Conservation (phyloP, 805 yeast species). For the Priceomyces melissophilus region DNA sequence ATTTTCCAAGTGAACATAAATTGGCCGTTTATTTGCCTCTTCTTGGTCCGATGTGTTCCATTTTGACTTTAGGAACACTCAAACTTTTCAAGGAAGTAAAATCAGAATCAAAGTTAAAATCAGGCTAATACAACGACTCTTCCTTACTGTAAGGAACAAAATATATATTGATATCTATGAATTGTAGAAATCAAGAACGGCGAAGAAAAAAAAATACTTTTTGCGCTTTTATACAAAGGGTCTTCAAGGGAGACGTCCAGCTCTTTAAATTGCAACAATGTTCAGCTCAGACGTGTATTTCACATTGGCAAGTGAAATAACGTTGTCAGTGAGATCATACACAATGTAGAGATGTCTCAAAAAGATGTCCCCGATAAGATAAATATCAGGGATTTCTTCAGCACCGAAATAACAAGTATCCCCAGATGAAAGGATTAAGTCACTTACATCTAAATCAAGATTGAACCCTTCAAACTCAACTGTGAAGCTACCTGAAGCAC, state of each 20-base stretch:
- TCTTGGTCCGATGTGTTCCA: constrained; percentile 79
- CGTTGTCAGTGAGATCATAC: constrained; percentile 22
- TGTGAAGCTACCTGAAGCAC: constrained; percentile 9
- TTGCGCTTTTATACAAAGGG: too few relatives aligned
- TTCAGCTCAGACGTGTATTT: constrained; percentile 12
- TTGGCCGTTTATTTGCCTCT: constrained; percentile 91
- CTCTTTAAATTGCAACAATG: constrained; percentile 10
- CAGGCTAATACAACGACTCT: background rate
- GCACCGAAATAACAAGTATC: constrained; percentile 17
- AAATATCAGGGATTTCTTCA: constrained; percentile 7
- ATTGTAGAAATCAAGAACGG: too few relatives aligned
- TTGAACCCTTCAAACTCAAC: constrained; percentile 6
- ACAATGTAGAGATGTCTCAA: constrained; percentile 24
- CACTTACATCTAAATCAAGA: constrained; percentile 46
- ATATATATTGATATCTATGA: background rate
- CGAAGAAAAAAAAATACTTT: too few relatives aligned
- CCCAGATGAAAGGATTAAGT: constrained; percentile 19
- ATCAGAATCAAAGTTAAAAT: constrained; percentile 10
- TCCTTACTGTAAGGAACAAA: background rate
- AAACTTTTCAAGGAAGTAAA: constrained; percentile 42
- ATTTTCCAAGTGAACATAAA: constrained; percentile 93
- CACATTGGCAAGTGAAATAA: constrained; percentile 23
- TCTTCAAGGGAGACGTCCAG: too few relatives aligned
- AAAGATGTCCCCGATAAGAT: constrained; percentile 25
- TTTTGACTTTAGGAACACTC: constrained; percentile 50